Evolutionary conservation across 352 stramenopile species (phyloP), one percentile per base, ranked within the genome.

Genomic region (Phytophthora ohioensis): DNA sequence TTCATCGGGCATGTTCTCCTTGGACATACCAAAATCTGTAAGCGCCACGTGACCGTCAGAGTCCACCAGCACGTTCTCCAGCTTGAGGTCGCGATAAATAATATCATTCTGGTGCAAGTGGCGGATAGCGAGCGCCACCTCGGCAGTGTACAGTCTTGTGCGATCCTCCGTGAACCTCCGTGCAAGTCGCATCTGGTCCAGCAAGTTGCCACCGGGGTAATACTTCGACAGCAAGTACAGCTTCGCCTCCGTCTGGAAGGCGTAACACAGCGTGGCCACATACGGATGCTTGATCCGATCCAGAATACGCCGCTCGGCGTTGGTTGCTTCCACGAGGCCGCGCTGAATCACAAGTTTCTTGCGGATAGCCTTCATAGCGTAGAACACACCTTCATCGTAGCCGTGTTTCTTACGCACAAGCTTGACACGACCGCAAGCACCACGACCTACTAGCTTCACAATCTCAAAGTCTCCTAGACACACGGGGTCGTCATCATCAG

Each of bases 1-100:
- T 43, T 81, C 64, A 31, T 83, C 80, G n/a, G 76, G 91, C 76
- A 99, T 98, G 54, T 98, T 97, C 69, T 99, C 98, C 76, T 99
- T 99, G 8, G 92, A 98, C 74, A 99, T 94, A n/a, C 98, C 98
- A 81, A 99, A 99, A 80, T 99, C 98, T 47, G 98, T 99, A 21
- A 99, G 81, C 41, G 97, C 92, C 45, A 99, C 90, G 71, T 99
- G 96, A 43, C 98, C 98, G 52, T 97, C 80, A 12, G 89, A 92
- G 66, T 98, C 97, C 43, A 99, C 89, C 12, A 99, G 77, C 41
- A 99, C 95, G 74, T 99, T 99, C 76, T 99, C 98, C 39, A 98
- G 95, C 83, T 99, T 99, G 32, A 99, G 84, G 77, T 99, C 97
- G 38, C 97, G 88, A 85, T 99, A 99, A 73, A 99, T 97, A 79